Evolutionary conservation across 1,284 basidiomycete genomes (phyloP).

Genomic region (Malassezia yamatoensis): DNA sequence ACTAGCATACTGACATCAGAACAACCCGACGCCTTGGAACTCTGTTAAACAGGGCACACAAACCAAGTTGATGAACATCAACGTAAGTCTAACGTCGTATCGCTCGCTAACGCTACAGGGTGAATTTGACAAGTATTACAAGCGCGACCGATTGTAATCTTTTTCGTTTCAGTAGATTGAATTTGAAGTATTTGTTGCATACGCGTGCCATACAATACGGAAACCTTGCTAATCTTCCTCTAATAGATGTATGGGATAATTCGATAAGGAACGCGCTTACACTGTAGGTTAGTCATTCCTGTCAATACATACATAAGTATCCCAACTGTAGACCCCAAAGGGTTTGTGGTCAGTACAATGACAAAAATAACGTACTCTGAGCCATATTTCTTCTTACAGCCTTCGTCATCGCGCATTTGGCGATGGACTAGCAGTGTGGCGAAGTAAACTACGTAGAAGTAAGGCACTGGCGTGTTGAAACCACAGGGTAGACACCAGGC

Average conservation of each 20-base stretch:
- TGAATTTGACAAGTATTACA: slow-evolving; percentile 36
- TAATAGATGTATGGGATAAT: slow-evolving; percentile 80
- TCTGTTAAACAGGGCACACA: slow-evolving; percentile 38
- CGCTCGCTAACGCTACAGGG: slow-evolving; percentile 8
- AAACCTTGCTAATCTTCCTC: background rate
- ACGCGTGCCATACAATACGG: too few relatives aligned
- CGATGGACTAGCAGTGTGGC: slow-evolving; percentile 79
- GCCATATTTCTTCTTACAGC: slow-evolving; percentile 63
- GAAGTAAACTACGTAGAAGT: slow-evolving; percentile 86
- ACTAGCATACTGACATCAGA: slow-evolving; percentile 5
- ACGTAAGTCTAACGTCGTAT: slow-evolving; percentile 16
- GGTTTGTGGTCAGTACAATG: slow-evolving; percentile 10
- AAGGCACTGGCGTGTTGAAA: slow-evolving; percentile 82
- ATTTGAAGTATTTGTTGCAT: background rate
- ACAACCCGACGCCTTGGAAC: slow-evolving; percentile 46
- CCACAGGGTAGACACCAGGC: slow-evolving; percentile 91
- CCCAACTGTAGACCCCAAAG: slow-evolving; percentile 15
- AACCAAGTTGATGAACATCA: slow-evolving; percentile 38
- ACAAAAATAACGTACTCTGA: slow-evolving; percentile 59
- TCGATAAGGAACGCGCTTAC: slow-evolving; percentile 60
- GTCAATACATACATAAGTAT: slow-evolving; percentile 15
- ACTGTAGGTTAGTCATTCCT: slow-evolving; percentile 10
- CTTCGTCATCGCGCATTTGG: slow-evolving; percentile 81
- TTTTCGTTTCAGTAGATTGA: background rate
- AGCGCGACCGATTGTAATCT: slow-evolving; percentile 37